A percentile compares a stretch with the other conserved stretches of the same genome.
These are phyloP conservation scores for Talaromyces sp. DNA, from an alignment of 2,329 filamentous ascomycete genomes.

Conservation along the genomic window DNA sequence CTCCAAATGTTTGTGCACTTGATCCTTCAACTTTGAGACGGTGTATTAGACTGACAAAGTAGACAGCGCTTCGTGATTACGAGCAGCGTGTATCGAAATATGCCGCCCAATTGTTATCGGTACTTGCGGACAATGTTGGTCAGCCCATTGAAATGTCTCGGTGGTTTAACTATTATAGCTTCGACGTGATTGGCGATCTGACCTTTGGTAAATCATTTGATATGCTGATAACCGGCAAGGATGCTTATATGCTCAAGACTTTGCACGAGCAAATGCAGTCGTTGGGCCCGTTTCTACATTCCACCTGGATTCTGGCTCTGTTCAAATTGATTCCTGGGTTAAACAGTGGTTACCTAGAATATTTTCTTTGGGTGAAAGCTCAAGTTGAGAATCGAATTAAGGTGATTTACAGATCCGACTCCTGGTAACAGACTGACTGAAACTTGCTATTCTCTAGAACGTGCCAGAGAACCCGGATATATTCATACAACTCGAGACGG, in stretches of 20 bases:
- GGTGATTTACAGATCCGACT: not conserved
- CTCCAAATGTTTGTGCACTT: slow-evolving; percentile 23
- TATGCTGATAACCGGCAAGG: slow-evolving; percentile 28
- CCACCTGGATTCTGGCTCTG: slow-evolving; percentile 25
- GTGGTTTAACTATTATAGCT: slow-evolving; percentile 26
- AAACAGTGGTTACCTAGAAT: slow-evolving; percentile 19
- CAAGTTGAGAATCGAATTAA: slow-evolving; percentile 14
- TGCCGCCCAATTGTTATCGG: slow-evolving; percentile 14
- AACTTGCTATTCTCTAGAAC: slow-evolving; percentile 8
- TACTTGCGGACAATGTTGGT: slow-evolving; percentile 9
- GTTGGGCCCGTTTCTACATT: slow-evolving; percentile 21
- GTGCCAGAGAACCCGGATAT: slow-evolving; percentile 21
- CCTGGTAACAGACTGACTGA: not conserved
- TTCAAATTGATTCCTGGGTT: slow-evolving; percentile 21
- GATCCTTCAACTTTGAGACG: too few species aligned
- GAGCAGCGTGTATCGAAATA: slow-evolving; percentile 16
- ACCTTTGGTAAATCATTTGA: slow-evolving; percentile 36
- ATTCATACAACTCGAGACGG: slow-evolving; percentile 13
- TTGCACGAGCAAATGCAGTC: slow-evolving; percentile 21
- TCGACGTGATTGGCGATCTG: slow-evolving; percentile 38
- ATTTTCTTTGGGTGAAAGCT: slow-evolving; percentile 12
- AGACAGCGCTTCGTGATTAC: slow-evolving; percentile 15
- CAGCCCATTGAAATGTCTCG: slow-evolving; percentile 19
- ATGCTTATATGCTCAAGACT: slow-evolving; percentile 22
- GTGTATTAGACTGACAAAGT: not conserved